These are phyloP conservation scores for Aplosporella prunicola DNA, from an alignment of 2,329 filamentous ascomycete genomes.

Conservation along the genomic window DNA sequence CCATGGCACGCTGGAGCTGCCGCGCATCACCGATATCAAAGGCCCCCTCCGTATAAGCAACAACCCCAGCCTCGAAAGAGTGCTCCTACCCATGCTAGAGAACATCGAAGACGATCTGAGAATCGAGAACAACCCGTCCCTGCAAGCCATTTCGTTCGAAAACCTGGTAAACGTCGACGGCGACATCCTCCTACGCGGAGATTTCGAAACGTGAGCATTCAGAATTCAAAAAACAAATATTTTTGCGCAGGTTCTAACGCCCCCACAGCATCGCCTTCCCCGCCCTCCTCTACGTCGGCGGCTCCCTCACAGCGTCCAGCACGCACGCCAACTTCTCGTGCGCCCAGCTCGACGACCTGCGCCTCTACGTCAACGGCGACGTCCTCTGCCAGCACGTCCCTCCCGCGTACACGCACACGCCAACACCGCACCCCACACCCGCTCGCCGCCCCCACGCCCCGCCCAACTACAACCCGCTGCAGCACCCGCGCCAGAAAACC, in stretches of 20 bases:
- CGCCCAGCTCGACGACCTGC: not conserved
- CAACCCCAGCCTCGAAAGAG: not conserved
- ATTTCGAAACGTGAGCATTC: not conserved
- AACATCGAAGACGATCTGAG: not conserved
- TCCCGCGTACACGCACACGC: too few species aligned
- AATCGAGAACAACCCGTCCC: not conserved
- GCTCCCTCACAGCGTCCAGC: not conserved
- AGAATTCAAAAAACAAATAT: not conserved
- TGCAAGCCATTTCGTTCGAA: not conserved
- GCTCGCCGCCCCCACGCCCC: too few species aligned
- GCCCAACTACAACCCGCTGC: too few species aligned
- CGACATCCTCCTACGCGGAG: not conserved
- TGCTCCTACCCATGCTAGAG: not conserved
- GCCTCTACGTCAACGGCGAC: not conserved
- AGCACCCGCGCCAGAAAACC: too few species aligned
- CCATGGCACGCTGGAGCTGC: not conserved
- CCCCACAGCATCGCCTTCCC: not conserved
- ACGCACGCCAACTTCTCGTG: not conserved
- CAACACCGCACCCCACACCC: too few species aligned
- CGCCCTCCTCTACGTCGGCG: not conserved
- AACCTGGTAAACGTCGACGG: not conserved
- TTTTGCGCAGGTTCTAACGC: not conserved
- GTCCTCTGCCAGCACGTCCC: not conserved
- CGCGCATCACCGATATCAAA: not conserved
- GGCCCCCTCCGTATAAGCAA: not conserved